Conservation (phyloP, 2,329 filamentous ascomycete genomes). For the Zymoseptoria tritici region DNA sequence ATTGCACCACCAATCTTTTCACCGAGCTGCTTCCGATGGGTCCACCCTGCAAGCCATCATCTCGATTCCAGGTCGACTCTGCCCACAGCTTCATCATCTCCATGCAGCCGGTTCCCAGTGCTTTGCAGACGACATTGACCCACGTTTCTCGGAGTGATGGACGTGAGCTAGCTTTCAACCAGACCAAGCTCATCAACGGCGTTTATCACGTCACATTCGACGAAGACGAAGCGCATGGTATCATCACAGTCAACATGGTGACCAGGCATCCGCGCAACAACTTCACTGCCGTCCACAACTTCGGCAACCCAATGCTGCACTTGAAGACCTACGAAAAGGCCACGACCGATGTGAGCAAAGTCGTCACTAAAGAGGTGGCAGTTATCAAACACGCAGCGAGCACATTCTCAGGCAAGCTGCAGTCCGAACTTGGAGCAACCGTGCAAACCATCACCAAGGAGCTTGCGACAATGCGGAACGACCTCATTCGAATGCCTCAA, state of each 20-base stretch:
- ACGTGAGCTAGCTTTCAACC: slow-evolving; percentile 12
- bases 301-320: slow-evolving; percentile 20
- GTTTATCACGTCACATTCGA: slow-evolving; percentile 23
- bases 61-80: slow-evolving; percentile 11
- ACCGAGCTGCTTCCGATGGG: not conserved
- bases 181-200: slow-evolving; percentile 24
- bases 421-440: slow-evolving; percentile 16
- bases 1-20: slow-evolving; percentile 2
- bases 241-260: slow-evolving; percentile 16
- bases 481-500: not conserved
- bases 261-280: slow-evolving; percentile 16
- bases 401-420: slow-evolving; percentile 16
- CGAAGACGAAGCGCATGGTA: slow-evolving; percentile 20
- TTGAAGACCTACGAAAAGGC: slow-evolving; percentile 21
- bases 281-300: slow-evolving; percentile 20
- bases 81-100: slow-evolving; percentile 26
- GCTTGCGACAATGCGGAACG: not conserved
- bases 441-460: slow-evolving; percentile 1
- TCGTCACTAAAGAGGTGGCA: slow-evolving; percentile 22
- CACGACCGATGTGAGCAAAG: slow-evolving; percentile 22
- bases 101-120: slow-evolving; percentile 9
- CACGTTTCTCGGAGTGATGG: slow-evolving; percentile 5
- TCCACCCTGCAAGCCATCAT: not conserved
- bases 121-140: slow-evolving; percentile 3
- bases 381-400: slow-evolving; percentile 18